Conservation (phyloP, 495 filamentous ascomycete genomes). For the Tetracladium setigerum region DNA sequence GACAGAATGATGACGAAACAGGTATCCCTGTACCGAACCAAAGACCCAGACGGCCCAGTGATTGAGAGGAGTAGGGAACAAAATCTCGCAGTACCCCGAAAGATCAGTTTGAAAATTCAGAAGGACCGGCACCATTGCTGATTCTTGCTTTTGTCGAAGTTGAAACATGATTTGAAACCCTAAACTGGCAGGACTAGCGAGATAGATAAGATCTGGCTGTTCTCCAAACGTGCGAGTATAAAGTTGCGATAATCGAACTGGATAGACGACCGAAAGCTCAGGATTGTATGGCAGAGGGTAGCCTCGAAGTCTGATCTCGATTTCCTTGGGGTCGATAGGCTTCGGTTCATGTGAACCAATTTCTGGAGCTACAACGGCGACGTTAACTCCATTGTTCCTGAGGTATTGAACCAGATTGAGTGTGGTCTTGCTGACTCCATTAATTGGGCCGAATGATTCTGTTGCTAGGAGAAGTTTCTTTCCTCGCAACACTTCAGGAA, state of each 20-base stretch:
- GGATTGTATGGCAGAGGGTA: conserved; percentile 60
- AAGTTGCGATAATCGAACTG: conserved; percentile 47
- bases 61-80: conserved; percentile 50
- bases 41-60: conserved; percentile 46
- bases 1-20: conserved; percentile 49
- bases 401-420: conserved; percentile 55
- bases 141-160: conserved; percentile 38
- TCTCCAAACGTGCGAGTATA: conserved; percentile 41
- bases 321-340: conserved; percentile 12
- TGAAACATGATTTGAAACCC: conserved; percentile 58
- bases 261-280: conserved; percentile 54
- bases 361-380: conserved; percentile 50
- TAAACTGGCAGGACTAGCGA: conserved; percentile 55
- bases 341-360: conserved; percentile 9
- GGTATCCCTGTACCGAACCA: conserved; percentile 45
- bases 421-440: conserved; percentile 57
- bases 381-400: conserved; percentile 43
- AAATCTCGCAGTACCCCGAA: conserved; percentile 51
- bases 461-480: conserved; percentile 53
- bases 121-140: conserved; percentile 41
- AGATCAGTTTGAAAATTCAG: conserved; percentile 62
- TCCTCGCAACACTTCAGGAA: conserved; percentile 40
- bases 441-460: conserved; percentile 58
- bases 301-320: conserved; percentile 46
- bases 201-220: conserved; percentile 49